Conservation (phyloP, 257 asterid genomes). For the Fraxinus excelsior region DNA sequence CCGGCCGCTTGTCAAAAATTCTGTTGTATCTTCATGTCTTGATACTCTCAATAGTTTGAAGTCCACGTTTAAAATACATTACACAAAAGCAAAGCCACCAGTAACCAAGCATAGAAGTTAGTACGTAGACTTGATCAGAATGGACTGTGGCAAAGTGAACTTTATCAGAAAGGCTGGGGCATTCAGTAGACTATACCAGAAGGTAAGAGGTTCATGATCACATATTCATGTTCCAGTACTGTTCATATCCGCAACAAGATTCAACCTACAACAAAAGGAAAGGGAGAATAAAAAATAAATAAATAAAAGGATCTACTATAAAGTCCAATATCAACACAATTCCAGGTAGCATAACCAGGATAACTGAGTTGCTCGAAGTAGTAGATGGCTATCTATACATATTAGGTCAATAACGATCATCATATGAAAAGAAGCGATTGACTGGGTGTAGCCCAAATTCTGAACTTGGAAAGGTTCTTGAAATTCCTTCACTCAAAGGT, state of each 20-base stretch:
- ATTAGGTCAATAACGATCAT: slow-evolving; percentile 41
- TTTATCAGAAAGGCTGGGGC: too few relatives aligned
- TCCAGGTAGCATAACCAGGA: background rate
- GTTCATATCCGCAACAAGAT: background rate
- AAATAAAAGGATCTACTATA: too few relatives aligned
- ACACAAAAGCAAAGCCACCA: too few relatives aligned
- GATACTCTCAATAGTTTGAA: too few relatives aligned
- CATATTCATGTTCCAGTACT: background rate
- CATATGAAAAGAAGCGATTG: slow-evolving; percentile 25
- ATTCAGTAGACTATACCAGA: background rate
- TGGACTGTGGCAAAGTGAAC: background rate
- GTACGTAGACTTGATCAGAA: background rate
- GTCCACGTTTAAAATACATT: too few relatives aligned
- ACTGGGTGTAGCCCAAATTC: slow-evolving; percentile 46
- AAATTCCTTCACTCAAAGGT: slow-evolving; percentile 39
- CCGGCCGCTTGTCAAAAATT: too few relatives aligned
- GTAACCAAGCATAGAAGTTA: too few relatives aligned
- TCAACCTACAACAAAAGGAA: background rate
- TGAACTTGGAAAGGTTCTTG: slow-evolving; percentile 37
- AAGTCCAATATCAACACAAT: background rate
- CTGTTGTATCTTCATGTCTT: too few relatives aligned
- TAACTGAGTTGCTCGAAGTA: background rate
- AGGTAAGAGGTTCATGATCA: background rate
- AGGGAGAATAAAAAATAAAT: too few relatives aligned
- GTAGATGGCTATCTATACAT: slow-evolving; percentile 43